phyloP scores from a whole-genome alignment of 2,329 filamentous ascomycete genomes.

The Phyllosticta capitalensis region DNA sequence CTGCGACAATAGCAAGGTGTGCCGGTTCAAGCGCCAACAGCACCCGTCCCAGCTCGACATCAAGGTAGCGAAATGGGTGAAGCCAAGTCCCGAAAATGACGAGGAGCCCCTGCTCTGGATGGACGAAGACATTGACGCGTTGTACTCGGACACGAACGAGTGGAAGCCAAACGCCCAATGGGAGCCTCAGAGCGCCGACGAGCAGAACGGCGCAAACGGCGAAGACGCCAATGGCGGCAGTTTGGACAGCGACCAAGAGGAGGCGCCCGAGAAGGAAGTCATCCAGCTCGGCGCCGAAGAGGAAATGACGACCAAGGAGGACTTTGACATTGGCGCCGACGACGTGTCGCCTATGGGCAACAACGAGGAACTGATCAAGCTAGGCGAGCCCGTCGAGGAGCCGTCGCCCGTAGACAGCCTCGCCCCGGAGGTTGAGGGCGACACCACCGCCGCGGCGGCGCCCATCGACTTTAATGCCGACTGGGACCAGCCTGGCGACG shows the following conservation, averaged over 20 bases:
- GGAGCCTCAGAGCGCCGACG: neutral
- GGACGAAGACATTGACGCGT: neutral
- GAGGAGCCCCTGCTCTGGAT: neutral
- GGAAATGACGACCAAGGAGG: neutral
- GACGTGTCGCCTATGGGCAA: neutral
- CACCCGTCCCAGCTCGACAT: constrained; percentile 18
- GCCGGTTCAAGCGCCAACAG: constrained; percentile 17
- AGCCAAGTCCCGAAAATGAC: constrained; percentile 9
- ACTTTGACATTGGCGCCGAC: neutral
- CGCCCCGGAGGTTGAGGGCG: neutral
- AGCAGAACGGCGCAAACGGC: neutral
- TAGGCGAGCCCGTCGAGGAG: neutral
- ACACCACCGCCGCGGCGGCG: neutral
- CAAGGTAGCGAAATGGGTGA: constrained; percentile 17
- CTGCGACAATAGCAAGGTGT: constrained; percentile 16
- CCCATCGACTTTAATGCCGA: neutral
- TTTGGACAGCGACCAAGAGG: neutral
- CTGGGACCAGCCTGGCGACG: neutral
- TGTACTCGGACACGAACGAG: neutral
- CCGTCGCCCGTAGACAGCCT: neutral
- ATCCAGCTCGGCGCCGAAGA: constrained; percentile 1
- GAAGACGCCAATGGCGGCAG: neutral
- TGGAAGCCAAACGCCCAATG: neutral
- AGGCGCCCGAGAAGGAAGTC: constrained; percentile 1
- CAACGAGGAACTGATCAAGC: neutral